Conservation (phyloP, 768 basidiomycete species). For the Rossbeevera mucosa region DNA sequence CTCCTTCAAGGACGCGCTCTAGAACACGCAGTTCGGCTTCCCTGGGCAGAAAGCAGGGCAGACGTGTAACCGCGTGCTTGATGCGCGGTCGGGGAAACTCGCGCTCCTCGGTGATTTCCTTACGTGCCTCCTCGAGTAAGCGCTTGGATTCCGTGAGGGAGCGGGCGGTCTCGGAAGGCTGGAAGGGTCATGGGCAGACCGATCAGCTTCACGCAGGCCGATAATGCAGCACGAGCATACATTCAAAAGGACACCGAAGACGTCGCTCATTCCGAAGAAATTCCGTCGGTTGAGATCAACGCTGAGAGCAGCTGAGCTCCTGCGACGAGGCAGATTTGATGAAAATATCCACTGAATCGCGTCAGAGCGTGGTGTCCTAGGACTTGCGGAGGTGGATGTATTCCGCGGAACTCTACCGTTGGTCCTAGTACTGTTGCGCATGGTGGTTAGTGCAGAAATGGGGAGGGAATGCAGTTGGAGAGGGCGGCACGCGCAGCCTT, state of each 20-base stretch:
- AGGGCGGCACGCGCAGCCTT: constrained; percentile 23
- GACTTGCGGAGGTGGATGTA: constrained; percentile 18
- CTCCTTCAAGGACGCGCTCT: constrained; percentile 57
- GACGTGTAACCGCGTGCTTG: constrained; percentile 72
- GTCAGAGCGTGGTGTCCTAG: constrained; percentile 31
- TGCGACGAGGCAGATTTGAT: constrained; percentile 61
- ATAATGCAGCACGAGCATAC: constrained; percentile 38
- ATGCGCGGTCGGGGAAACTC: constrained; percentile 63
- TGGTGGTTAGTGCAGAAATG: constrained; percentile 10
- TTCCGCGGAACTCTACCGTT: constrained; percentile 24
- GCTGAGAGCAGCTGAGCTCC: constrained; percentile 56
- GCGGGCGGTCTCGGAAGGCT: constrained; percentile 78
- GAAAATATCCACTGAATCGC: constrained; percentile 73
- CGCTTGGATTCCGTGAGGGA: constrained; percentile 74
- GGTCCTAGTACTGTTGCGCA: constrained; percentile 25
- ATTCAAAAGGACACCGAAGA: constrained; percentile 69
- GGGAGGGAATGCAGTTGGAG: constrained; percentile 10
- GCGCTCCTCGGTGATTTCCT: constrained; percentile 65
- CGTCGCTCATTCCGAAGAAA: constrained; percentile 77
- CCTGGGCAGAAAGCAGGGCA: constrained; percentile 71
- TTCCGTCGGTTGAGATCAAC: constrained; percentile 61
- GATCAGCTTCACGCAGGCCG: constrained; percentile 6
- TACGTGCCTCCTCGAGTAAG: constrained; percentile 71
- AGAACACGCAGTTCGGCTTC: constrained; percentile 62
- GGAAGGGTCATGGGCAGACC: constrained; percentile 10